phyloP scores from a whole-genome alignment of 352 stramenopile species.

The Pythium monospermum region DNA sequence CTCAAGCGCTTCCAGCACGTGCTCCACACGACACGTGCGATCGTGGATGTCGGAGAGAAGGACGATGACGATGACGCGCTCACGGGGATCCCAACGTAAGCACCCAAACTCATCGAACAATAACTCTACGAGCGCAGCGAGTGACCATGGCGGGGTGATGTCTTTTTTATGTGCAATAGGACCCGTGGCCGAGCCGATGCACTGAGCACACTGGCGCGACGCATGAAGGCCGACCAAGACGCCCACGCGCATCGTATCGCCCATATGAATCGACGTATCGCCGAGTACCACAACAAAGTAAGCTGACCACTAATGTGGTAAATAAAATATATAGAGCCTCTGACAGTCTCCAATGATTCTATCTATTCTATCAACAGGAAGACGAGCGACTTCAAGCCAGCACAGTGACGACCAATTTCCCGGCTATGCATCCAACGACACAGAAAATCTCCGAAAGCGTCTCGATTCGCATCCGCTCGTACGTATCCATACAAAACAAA shows the following conservation, averaged over 20 bases:
- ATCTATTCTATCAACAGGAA: slow-evolving; percentile 36
- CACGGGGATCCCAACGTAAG: slow-evolving; percentile 40
- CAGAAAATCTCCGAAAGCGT: slow-evolving; percentile 57
- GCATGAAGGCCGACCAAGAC: slow-evolving; percentile 50
- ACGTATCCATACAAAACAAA: too few relatives aligned
- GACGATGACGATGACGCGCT: slow-evolving; percentile 31
- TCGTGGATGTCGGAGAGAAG: slow-evolving; percentile 56
- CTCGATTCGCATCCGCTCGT: slow-evolving; percentile 68
- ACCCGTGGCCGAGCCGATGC: slow-evolving; percentile 45
- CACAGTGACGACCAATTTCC: slow-evolving; percentile 70
- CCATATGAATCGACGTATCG: slow-evolving; percentile 83
- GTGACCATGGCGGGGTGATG: too few relatives aligned
- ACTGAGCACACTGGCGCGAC: slow-evolving; percentile 50
- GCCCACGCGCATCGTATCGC: slow-evolving; percentile 58
- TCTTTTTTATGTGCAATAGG: slow-evolving; percentile 10
- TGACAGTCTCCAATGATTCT: too few relatives aligned
- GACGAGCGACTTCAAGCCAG: slow-evolving; percentile 54
- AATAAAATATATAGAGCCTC: too few relatives aligned
- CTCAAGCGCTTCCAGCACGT: slow-evolving; percentile 77
- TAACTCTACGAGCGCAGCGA: too few relatives aligned
- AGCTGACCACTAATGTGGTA: too few relatives aligned
- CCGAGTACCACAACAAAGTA: slow-evolving; percentile 70
- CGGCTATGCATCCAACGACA: slow-evolving; percentile 73
- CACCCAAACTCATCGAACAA: background rate
- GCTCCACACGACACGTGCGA: slow-evolving; percentile 38